Conservation (phyloP, 2,329 filamentous ascomycete species). For the Claviceps digitariae region DNA sequence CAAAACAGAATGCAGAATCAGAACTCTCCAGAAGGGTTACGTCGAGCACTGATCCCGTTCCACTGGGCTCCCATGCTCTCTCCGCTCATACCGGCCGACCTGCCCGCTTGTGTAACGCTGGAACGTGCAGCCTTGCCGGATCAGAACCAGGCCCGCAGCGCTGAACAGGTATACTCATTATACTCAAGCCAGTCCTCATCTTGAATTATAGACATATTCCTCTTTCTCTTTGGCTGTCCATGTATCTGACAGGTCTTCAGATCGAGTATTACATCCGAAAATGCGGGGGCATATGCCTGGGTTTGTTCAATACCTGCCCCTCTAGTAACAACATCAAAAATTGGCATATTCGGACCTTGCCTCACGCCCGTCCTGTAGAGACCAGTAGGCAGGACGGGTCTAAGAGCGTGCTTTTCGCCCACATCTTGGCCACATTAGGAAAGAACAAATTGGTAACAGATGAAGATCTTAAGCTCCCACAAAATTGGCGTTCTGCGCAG, state of each 20-base stretch:
- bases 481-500: slow-evolving; percentile 46
- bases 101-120: slow-evolving; percentile 35
- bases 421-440: slow-evolving; percentile 65
- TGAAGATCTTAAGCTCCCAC: slow-evolving; percentile 57
- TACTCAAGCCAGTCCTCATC: not conserved
- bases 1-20: slow-evolving; percentile 3
- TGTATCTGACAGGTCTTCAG: slow-evolving; percentile 8
- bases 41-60: slow-evolving; percentile 33
- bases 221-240: not conserved
- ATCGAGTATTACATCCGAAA: slow-evolving; percentile 14
- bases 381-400: slow-evolving; percentile 21
- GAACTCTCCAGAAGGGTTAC: slow-evolving; percentile 6
- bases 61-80: slow-evolving; percentile 51
- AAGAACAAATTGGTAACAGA: slow-evolving; percentile 39
- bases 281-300: slow-evolving; percentile 53
- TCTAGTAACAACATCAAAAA: slow-evolving; percentile 32
- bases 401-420: slow-evolving; percentile 53
- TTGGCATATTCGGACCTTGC: slow-evolving; percentile 35
- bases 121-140: slow-evolving; percentile 34
- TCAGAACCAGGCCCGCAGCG: slow-evolving; percentile 32
- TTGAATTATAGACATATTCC: not conserved
- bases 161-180: slow-evolving; percentile 37
- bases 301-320: slow-evolving; percentile 59
- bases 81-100: slow-evolving; percentile 52
- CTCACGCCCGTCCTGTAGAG: slow-evolving; percentile 42